Evolutionary conservation across 2,329 filamentous ascomycete species (phyloP), one percentile per base, ranked within the genome.

Genomic region (Amesomyces nigricolor): DNA sequence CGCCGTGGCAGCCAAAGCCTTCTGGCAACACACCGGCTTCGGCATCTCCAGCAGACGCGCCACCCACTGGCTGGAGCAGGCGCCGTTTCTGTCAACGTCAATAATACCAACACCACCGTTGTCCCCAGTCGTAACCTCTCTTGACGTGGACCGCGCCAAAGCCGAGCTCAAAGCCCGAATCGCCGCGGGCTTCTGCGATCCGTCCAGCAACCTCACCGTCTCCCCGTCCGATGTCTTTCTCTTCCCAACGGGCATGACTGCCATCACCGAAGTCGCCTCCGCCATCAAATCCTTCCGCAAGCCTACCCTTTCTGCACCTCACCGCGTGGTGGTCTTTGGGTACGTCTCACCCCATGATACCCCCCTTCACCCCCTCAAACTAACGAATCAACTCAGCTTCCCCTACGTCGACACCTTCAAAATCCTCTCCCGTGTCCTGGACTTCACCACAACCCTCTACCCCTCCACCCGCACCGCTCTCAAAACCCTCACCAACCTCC

Each of bases 11-110:
- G 61, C 59, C 16, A 61, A 58, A 22, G 35, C 57, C 2, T 60
- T 63, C n/a, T 62, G 58, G 61, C 63, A 64, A 32, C 61, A 64
- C 30, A 62, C 61, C 2, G 63, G 62, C 1, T 63, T 56, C n/a
- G 63, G 61, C 13, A 63, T 63, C 13, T 64, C 63, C 13, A 63
- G 60, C 13, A 37, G 63, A 1, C 53, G 61, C 9, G 62, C 62
- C 3, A 48, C 14, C 0, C 44, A 52, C 30, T 64, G 63, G 62
- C 39, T 61, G 3, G 48, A 61, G 5, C 5, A 47, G 3, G 56
- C 56, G 2, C 58, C 54, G 0, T 59, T 60, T 10, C 9, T 58
- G 1, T 38, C 35, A 5, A 5, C 17, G 7, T 3, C 38, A 3
- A 1, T 14, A 3, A 10, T 2, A 16, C 13, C 29, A 9, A 26